phyloP scores from a whole-genome alignment of 352 stramenopile species.

The Phytophthora pistaciae region DNA sequence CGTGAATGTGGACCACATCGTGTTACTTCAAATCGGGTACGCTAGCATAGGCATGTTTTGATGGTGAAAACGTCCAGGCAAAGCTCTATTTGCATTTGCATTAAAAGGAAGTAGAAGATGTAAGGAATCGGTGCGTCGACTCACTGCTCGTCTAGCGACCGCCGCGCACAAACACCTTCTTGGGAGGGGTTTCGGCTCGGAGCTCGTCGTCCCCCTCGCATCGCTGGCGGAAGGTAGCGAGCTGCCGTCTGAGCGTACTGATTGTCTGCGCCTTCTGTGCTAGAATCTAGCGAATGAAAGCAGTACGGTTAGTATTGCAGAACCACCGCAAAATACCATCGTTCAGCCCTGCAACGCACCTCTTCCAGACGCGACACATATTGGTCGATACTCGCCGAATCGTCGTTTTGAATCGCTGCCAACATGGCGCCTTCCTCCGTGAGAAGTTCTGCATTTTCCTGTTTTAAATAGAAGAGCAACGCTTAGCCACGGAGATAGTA shows the following conservation, averaged over 20 bases:
- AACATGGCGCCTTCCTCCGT: constrained; percentile 95
- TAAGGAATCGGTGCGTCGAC: neutral
- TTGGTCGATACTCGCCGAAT: constrained; percentile 95
- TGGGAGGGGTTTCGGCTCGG: constrained; percentile 52
- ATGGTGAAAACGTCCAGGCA: neutral
- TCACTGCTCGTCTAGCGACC: constrained; percentile 4
- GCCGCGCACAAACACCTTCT: constrained; percentile 29
- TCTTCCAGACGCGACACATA: constrained; percentile 93
- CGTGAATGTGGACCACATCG: no score
- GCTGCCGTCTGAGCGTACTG: constrained; percentile 79
- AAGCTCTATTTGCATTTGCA: constrained; percentile 8
- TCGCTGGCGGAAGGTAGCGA: constrained; percentile 81
- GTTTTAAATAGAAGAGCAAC: neutral
- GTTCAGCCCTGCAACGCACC: constrained; percentile 32
- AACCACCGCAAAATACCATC: neutral
- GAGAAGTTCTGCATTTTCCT: constrained; percentile 97
- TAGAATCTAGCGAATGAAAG: constrained; percentile 77
- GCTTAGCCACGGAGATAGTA: constrained; percentile 1
- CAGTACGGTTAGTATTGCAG: neutral
- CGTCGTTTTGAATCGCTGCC: constrained; percentile 89
- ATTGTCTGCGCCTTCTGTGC: constrained; percentile 94
- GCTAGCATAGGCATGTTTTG: no score
- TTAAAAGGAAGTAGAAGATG: neutral
- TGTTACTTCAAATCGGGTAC: neutral
- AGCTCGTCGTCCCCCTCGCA: constrained; percentile 87